These are phyloP conservation scores for Lippia alba DNA, from an alignment of 305 asterid species.

Conservation along the genomic window DNA sequence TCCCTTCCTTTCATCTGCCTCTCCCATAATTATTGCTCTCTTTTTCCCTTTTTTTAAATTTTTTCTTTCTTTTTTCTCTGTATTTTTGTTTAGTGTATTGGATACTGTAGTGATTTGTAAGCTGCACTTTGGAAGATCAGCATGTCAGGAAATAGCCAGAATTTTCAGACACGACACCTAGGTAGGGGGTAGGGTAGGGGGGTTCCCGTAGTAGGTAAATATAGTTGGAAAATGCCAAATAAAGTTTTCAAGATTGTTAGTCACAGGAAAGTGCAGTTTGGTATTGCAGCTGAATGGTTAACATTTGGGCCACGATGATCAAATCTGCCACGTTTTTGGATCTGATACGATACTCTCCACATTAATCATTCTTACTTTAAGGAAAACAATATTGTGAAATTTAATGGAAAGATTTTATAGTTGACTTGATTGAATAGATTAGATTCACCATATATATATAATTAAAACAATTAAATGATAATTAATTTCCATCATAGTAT, in stretches of 20 bases:
- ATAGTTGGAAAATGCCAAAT: conserved; percentile 45
- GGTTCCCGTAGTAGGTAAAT: conserved; percentile 40
- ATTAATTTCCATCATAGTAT: no score
- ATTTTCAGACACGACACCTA: not conserved
- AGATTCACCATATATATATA: no score
- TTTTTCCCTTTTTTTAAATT: not conserved
- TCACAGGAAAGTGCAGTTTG: conserved; percentile 25
- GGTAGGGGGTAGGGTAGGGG: not conserved
- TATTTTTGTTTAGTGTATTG: not conserved
- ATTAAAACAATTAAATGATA: no score
- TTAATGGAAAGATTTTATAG: no score
- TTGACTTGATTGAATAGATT: no score
- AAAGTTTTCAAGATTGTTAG: conserved; percentile 8
- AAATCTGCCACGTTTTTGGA: not conserved
- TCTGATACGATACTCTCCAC: no score
- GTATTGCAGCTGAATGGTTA: not conserved
- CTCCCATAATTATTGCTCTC: conserved; percentile 42
- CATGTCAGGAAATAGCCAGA: not conserved
- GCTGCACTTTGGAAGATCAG: not conserved
- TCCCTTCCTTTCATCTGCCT: conserved; percentile 32
- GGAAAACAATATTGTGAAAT: no score
- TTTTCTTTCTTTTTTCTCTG: not conserved
- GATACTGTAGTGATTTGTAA: not conserved
- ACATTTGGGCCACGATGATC: not conserved
- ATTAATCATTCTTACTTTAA: no score